Conservation (phyloP, 2,329 filamentous ascomycete genomes). For the Elsinoe necatrix region DNA sequence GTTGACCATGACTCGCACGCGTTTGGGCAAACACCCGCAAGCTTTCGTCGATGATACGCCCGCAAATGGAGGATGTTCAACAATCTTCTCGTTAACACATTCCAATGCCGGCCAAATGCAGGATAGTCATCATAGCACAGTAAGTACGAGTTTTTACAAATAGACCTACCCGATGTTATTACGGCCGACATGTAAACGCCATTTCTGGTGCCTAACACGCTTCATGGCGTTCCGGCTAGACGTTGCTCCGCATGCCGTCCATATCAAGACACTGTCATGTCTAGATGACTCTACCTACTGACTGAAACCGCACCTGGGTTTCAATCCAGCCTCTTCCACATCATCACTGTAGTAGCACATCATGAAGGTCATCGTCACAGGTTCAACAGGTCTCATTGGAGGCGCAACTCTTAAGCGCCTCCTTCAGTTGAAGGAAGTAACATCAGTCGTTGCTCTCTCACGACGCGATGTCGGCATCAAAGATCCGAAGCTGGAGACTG, state of each 20-base stretch:
- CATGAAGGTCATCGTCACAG: slow-evolving; percentile 53
- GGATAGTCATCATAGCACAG: no score
- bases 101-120: no score
- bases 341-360: no score
- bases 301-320: no score
- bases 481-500: slow-evolving; percentile 43
- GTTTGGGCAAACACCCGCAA: neutral
- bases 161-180: no score
- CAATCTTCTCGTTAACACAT: neutral
- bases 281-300: no score
- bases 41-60: neutral
- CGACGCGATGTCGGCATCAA: slow-evolving; percentile 39
- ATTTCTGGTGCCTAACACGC: neutral
- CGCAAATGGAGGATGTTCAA: neutral
- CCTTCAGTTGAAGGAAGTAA: slow-evolving; percentile 41
- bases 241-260: neutral
- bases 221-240: neutral
- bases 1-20: neutral
- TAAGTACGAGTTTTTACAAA: no score
- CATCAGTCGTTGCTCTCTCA: slow-evolving; percentile 44
- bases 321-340: no score
- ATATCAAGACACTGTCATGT: no score
- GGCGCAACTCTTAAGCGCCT: slow-evolving; percentile 43
- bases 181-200: no score
- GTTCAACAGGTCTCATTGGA: slow-evolving; percentile 48